These are phyloP conservation scores for Spatholobus suberectus DNA, from an alignment of 306 rosid species.

Conservation along the genomic window DNA sequence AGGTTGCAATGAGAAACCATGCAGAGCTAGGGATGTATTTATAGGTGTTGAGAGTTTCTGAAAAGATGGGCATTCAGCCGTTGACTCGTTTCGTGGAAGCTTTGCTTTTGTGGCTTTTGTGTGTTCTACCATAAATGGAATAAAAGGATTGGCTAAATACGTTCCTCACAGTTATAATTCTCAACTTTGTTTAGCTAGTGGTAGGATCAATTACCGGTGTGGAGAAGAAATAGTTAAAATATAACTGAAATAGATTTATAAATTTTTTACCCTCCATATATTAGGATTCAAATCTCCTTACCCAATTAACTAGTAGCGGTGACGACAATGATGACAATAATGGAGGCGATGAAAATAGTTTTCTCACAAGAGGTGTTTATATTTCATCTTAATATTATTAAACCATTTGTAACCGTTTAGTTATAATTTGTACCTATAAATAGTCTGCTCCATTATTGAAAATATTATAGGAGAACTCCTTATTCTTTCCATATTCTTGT, in stretches of 20 bases:
- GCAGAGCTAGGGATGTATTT: not conserved
- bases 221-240: not conserved
- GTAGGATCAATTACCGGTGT: not conserved
- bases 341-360: no score
- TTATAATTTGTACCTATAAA: no score
- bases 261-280: not conserved
- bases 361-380: no score
- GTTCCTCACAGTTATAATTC: not conserved
- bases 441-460: no score
- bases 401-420: no score
- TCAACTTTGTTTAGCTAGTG: not conserved
- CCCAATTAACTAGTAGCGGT: no score
- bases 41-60: not conserved
- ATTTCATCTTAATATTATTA: no score
- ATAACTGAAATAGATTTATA: not conserved
- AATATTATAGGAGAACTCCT: no score
- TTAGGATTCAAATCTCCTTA: not conserved
- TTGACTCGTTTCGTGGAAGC: not conserved
- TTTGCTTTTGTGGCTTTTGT: not conserved
- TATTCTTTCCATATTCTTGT: no score
- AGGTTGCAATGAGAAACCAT: not conserved
- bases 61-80: not conserved
- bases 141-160: not conserved
- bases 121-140: not conserved
- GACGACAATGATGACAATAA: no score